Conservation (phyloP, 1,284 basidiomycete species). For the Mycena sp. region DNA sequence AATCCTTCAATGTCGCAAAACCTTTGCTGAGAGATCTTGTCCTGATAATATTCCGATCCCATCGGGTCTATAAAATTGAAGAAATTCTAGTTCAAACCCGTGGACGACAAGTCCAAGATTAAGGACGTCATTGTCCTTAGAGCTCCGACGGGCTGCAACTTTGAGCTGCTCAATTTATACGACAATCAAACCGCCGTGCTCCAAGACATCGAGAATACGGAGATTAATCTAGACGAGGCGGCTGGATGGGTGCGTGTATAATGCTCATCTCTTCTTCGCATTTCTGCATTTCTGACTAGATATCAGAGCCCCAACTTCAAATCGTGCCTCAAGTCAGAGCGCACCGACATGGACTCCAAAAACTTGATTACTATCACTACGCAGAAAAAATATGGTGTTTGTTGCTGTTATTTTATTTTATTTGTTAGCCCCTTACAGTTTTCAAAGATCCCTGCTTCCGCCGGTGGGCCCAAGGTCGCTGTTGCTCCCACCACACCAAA, state of each 20-base stretch:
- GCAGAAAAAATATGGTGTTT: background rate
- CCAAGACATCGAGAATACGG: background rate
- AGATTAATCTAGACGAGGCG: background rate
- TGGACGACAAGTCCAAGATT: background rate
- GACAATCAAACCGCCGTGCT: background rate
- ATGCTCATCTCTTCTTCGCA: too few species aligned
- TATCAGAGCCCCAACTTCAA: background rate
- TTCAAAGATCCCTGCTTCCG: background rate
- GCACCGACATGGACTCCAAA: background rate
- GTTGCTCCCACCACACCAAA: background rate
- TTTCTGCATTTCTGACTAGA: too few species aligned
- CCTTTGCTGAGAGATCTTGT: too few species aligned
- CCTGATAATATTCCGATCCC: too few species aligned
- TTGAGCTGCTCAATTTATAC: background rate
- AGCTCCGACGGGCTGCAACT: background rate
- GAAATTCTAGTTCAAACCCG: conserved; percentile 6
- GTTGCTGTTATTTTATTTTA: background rate
- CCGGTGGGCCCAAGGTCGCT: background rate
- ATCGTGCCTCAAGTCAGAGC: background rate
- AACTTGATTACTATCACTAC: background rate
- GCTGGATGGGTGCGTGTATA: background rate
- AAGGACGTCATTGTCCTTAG: background rate
- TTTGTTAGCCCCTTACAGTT: too few species aligned
- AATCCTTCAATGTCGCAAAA: too few species aligned
- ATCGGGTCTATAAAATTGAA: too few species aligned